phyloP scores from a whole-genome alignment of 495 filamentous ascomycete species.

The Aspergillus saccharolyticus region DNA sequence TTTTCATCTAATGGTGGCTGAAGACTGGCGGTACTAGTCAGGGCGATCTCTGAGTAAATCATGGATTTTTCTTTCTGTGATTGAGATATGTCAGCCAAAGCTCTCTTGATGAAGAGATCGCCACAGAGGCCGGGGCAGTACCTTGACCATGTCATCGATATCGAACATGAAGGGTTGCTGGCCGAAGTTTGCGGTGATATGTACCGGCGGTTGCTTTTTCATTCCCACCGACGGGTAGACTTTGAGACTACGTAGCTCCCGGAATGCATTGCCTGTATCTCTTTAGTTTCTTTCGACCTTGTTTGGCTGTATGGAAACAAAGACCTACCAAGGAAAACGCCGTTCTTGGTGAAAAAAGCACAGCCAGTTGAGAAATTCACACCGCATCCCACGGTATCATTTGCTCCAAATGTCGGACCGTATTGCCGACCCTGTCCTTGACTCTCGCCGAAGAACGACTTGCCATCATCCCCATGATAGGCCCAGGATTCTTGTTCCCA shows the following conservation, averaged over 20 bases:
- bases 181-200: conserved; percentile 87
- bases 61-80: conserved; percentile 55
- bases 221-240: conserved; percentile 90
- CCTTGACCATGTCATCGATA: conserved; percentile 83
- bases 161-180: conserved; percentile 86
- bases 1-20: conserved; percentile 68
- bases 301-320: neutral
- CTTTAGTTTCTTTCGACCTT: neutral
- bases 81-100: conserved; percentile 14
- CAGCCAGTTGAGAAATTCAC: conserved; percentile 86
- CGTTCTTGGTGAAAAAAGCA: conserved; percentile 96
- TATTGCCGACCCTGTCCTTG: conserved; percentile 70
- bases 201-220: conserved; percentile 75
- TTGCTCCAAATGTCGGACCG: conserved; percentile 62
- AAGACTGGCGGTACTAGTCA: conserved; percentile 48
- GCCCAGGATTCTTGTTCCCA: conserved; percentile 98
- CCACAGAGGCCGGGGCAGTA: conserved; percentile 24
- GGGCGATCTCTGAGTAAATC: conserved; percentile 53
- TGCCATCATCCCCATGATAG: conserved; percentile 95
- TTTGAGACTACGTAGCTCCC: conserved; percentile 62
- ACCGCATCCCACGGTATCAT: conserved; percentile 89
- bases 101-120: neutral
- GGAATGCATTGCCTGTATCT: conserved; percentile 68
- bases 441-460: conserved; percentile 65
- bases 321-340: conserved; percentile 63